Conservation (phyloP, 495 filamentous ascomycete species). For the Talaromyces nanjingensis region DNA sequence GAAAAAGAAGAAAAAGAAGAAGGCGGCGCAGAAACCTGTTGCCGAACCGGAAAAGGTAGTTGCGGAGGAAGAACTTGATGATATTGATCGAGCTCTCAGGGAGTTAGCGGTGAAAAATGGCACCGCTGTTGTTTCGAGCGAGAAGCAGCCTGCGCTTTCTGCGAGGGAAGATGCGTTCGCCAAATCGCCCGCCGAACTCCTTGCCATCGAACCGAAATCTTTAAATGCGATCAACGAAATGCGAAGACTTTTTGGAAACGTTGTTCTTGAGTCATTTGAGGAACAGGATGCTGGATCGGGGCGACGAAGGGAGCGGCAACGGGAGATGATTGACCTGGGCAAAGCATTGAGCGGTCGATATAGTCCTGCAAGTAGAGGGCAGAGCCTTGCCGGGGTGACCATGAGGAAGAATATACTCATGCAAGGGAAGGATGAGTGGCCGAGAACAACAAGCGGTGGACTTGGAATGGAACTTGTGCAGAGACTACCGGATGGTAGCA, state of each 20-base stretch:
- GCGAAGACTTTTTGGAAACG: conserved; percentile 82
- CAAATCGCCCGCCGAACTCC: conserved; percentile 44
- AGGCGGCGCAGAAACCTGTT: conserved; percentile 13
- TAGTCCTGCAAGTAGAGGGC: conserved; percentile 47
- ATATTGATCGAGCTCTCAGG: conserved; percentile 74
- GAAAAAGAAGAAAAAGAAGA: conserved; percentile 43
- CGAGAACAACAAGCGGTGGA: conserved; percentile 68
- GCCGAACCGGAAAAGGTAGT: conserved; percentile 1
- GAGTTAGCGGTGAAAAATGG: conserved; percentile 43
- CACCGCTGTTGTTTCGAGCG: conserved; percentile 9
- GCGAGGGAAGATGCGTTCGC: conserved; percentile 38
- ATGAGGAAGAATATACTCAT: conserved; percentile 76
- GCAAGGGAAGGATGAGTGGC: conserved; percentile 89
- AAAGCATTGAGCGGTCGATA: conserved; percentile 59
- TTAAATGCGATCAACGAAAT: conserved; percentile 91
- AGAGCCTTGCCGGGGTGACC: conserved; percentile 60
- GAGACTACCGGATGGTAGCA: conserved; percentile 42
- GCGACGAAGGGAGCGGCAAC: conserved; percentile 45
- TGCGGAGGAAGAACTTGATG: conserved; percentile 50
- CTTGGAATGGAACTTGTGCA: conserved; percentile 72
- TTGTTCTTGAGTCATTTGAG: conserved; percentile 59
- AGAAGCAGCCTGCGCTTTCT: conserved; percentile 17
- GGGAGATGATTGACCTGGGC: conserved; percentile 58
- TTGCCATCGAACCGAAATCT: conserved; percentile 68
- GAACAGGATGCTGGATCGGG: conserved; percentile 46